phyloP scores from a whole-genome alignment of 306 rosid species.

The Trifolium repens region DNA sequence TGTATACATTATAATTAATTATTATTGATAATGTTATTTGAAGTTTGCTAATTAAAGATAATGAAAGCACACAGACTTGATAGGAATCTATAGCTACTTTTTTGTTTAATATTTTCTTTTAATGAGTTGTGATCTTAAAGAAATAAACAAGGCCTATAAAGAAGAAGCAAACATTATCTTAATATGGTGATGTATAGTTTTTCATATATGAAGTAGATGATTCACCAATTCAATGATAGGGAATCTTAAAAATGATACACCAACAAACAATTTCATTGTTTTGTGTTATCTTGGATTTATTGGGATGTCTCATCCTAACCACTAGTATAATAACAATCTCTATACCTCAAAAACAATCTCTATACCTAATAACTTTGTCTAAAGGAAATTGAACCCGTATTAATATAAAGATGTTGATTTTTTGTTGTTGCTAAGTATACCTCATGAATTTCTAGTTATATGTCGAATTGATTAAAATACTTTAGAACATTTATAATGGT shows the following conservation, averaged over 20 bases:
- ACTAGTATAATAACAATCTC: slow-evolving; percentile 26
- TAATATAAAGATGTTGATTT: neutral
- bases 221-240: slow-evolving; percentile 59
- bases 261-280: slow-evolving; percentile 52
- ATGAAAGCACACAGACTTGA: slow-evolving; percentile 26
- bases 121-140: slow-evolving; percentile 45
- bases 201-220: slow-evolving; percentile 48
- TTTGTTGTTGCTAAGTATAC: too few species aligned
- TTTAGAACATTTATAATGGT: too few species aligned
- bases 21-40: slow-evolving; percentile 17
- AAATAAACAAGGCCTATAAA: slow-evolving; percentile 28
- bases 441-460: neutral
- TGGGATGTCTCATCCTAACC: slow-evolving; percentile 55
- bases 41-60: slow-evolving; percentile 20
- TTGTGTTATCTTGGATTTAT: slow-evolving; percentile 31
- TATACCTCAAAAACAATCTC: neutral
- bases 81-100: slow-evolving; percentile 36
- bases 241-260: slow-evolving; percentile 61
- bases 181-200: slow-evolving; percentile 30
- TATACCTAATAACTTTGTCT: neutral
- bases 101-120: slow-evolving; percentile 5
- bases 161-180: slow-evolving; percentile 29
- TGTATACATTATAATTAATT: slow-evolving; percentile 36
- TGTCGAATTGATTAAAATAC: neutral
- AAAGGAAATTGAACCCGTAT: neutral